Percentiles rank a stretch among this genome's conserved stretches.
phyloP scores from a whole-genome alignment of 1,284 basidiomycete genomes.

The Microbotryum intermedium region DNA sequence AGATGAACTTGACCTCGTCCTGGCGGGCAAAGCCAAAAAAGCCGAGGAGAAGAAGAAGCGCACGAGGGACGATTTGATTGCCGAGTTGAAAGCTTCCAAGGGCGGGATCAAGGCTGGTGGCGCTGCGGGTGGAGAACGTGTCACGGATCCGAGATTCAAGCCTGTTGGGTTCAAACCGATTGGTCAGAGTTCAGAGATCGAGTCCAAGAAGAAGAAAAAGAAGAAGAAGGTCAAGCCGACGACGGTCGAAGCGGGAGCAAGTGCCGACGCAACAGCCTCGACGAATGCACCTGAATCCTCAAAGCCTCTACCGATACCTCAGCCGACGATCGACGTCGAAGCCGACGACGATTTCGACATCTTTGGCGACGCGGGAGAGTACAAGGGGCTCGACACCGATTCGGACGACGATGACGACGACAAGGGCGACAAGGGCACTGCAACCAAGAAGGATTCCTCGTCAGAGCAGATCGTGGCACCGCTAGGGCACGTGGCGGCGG shows the following conservation, averaged over 20 bases:
- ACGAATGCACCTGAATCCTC: neutral
- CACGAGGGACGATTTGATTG: conserved; percentile 24
- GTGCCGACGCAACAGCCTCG: neutral
- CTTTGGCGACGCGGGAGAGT: conserved; percentile 27
- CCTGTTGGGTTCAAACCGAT: conserved; percentile 27
- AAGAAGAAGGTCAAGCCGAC: conserved; percentile 2
- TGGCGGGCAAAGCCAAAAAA: conserved; percentile 11
- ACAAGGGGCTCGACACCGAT: conserved; percentile 18
- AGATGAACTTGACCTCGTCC: conserved; percentile 12
- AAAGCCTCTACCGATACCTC: neutral
- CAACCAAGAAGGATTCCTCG: neutral
- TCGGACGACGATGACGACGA: conserved; percentile 9
- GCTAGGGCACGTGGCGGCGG: neutral
- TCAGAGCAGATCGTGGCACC: neutral
- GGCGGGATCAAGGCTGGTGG: conserved; percentile 8
- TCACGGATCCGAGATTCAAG: conserved; percentile 32
- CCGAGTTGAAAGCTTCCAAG: conserved; percentile 23
- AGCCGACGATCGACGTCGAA: neutral
- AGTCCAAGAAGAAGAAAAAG: conserved; percentile 14
- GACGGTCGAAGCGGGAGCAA: neutral
- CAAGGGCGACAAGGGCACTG: neutral
- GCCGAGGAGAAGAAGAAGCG: conserved; percentile 18
- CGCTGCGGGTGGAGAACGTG: conserved; percentile 7
- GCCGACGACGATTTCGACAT: conserved; percentile 23
- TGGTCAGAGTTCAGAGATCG: neutral